Conservation (phyloP, 176 grass and related monocot species). For the Puccinellia tenuiflora region DNA sequence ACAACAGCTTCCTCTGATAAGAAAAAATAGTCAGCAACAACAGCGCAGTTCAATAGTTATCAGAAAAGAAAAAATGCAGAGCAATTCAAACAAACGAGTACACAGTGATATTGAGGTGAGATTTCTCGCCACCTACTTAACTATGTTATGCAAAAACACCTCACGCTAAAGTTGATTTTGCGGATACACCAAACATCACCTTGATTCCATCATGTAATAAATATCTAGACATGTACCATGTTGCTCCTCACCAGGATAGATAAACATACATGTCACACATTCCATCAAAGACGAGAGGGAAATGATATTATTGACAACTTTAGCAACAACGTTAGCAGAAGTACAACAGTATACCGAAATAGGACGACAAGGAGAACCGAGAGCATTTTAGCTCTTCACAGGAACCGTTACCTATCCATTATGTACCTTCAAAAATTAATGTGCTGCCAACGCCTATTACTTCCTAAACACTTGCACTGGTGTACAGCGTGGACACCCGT, state of each 20-base stretch:
- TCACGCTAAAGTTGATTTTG: neutral
- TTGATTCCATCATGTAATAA: neutral
- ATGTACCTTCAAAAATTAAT: slow-evolving; percentile 35
- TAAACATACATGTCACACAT: neutral
- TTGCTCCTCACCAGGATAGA: neutral
- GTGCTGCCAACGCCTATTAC: slow-evolving; percentile 20
- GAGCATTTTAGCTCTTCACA: slow-evolving; percentile 20
- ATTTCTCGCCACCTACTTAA: neutral
- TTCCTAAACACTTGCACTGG: slow-evolving; percentile 46
- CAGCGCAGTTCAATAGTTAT: neutral
- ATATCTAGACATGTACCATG: neutral
- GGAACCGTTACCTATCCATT: slow-evolving; percentile 20
- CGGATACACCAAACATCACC: neutral
- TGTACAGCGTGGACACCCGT: slow-evolving; percentile 8
- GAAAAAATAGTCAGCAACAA: neutral
- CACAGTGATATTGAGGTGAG: no score
- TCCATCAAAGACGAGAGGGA: neutral
- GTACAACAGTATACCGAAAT: slow-evolving; percentile 19
- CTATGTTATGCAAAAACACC: neutral
- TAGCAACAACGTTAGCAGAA: slow-evolving; percentile 31
- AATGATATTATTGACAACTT: no score
- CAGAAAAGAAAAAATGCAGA: neutral
- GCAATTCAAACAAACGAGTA: neutral
- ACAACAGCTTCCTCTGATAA: neutral
- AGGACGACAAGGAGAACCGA: neutral